Percentiles rank a stretch among this genome's conserved stretches.
These are phyloP conservation scores for Ascobolus immersus DNA, from an alignment of 495 filamentous ascomycete species.

Conservation along the genomic window DNA sequence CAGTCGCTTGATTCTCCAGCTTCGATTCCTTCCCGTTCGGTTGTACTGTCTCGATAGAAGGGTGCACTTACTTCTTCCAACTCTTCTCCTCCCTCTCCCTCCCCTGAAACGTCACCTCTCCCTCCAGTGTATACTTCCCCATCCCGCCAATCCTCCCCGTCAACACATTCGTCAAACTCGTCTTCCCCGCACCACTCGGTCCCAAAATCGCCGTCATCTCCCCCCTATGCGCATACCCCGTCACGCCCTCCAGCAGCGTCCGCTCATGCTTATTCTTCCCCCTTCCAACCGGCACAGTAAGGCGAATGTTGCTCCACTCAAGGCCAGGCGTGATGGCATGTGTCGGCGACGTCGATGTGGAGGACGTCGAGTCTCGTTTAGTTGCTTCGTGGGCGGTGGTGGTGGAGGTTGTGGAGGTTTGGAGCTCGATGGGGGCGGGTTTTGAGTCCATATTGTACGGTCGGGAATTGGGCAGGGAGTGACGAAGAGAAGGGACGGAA, in stretches of 20 bases:
- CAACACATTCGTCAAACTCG: conserved; percentile 38
- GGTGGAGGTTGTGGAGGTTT: too few relatives aligned
- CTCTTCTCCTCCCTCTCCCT: not conserved
- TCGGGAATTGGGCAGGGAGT: too few relatives aligned
- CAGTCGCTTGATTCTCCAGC: too few relatives aligned
- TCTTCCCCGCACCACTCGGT: conserved; percentile 42
- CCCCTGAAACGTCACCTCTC: not conserved
- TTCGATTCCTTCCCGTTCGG: too few relatives aligned
- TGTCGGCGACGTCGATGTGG: too few relatives aligned
- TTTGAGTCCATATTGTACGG: too few relatives aligned
- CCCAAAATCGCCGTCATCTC: conserved; percentile 1
- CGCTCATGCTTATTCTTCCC: not conserved
- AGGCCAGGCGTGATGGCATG: not conserved
- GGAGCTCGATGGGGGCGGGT: too few relatives aligned
- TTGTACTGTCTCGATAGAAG: not conserved
- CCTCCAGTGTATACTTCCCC: not conserved
- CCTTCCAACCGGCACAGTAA: not conserved
- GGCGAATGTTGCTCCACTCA: not conserved
- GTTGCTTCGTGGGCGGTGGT: too few relatives aligned
- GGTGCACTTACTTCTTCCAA: not conserved
- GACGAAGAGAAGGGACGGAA: too few relatives aligned
- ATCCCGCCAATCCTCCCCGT: not conserved
- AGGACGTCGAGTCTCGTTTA: too few relatives aligned
- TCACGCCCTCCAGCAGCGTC: not conserved
- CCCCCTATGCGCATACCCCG: not conserved